These are phyloP conservation scores for Neurospora sp. DNA, from an alignment of 495 filamentous ascomycete species.

Conservation along the genomic window DNA sequence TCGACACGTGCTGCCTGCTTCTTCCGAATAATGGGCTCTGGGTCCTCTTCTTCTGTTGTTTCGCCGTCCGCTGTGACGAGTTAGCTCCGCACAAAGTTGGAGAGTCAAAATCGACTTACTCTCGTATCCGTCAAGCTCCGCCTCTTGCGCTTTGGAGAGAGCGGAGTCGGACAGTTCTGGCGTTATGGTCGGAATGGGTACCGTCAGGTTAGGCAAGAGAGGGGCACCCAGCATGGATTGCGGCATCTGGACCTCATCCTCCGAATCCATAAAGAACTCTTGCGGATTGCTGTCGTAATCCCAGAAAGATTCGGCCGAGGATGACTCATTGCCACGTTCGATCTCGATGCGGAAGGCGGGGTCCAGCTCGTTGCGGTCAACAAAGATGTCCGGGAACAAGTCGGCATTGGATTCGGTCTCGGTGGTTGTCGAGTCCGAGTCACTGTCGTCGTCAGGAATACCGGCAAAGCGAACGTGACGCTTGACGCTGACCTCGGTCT, in stretches of 20 bases:
- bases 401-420: conserved; percentile 36
- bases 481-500: conserved; percentile 35
- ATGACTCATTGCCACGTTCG: conserved; percentile 45
- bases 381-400: conserved; percentile 61
- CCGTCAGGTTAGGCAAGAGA: conserved; percentile 2
- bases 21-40: conserved; percentile 45
- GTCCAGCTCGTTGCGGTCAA: conserved; percentile 60
- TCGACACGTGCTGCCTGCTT: conserved; percentile 38
- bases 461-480: conserved; percentile 43
- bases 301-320: conserved; percentile 36
- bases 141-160: conserved; percentile 29
- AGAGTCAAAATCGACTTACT: conserved; percentile 41
- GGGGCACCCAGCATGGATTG: neutral
- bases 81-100: conserved; percentile 42
- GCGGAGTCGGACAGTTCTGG: conserved; percentile 14
- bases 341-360: conserved; percentile 59
- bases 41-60: conserved; percentile 74
- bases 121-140: conserved; percentile 65
- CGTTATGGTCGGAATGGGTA: conserved; percentile 26
- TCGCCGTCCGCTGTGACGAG: conserved; percentile 62
- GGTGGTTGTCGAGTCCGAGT: conserved; percentile 37
- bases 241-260: conserved; percentile 17
- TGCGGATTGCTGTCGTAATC: conserved; percentile 26
- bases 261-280: conserved; percentile 16
- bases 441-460: conserved; percentile 34